Percentiles rank a stretch among this genome's conserved stretches.
Conservation (phyloP, 129 eudicot species). For the Centrapalus pauciflorus region DNA sequence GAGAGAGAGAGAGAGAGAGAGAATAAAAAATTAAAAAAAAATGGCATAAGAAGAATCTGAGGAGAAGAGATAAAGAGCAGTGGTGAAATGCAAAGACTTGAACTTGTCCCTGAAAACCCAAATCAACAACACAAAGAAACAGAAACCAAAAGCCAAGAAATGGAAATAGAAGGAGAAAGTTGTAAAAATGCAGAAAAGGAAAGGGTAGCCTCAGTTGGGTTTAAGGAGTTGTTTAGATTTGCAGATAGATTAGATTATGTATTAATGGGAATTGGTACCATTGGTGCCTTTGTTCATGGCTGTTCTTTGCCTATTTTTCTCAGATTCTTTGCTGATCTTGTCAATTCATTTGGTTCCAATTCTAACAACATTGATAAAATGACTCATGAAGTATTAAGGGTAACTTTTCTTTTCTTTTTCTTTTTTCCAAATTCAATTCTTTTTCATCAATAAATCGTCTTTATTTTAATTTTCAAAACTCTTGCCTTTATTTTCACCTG, state of each 20-base stretch:
- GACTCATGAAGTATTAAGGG: constrained; percentile 79
- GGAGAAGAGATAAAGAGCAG: constrained; percentile 56
- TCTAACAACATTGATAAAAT: constrained; percentile 84
- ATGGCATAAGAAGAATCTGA: constrained; percentile 51
- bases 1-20: constrained; percentile 10
- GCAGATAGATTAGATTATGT: constrained; percentile 82
- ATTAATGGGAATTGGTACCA: constrained; percentile 77
- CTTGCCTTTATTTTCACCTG: not conserved
- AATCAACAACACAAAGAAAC: constrained; percentile 17
- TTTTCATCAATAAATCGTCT: not conserved
- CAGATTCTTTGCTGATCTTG: constrained; percentile 87
- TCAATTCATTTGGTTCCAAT: constrained; percentile 90
- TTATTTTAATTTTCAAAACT: constrained; percentile 6
- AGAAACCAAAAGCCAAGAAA: constrained; percentile 16
- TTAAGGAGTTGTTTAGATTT: constrained; percentile 78
- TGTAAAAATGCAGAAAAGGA: constrained; percentile 30
- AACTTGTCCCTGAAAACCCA: constrained; percentile 58
- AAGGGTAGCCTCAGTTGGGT: constrained; percentile 34
- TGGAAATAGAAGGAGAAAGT: constrained; percentile 26
- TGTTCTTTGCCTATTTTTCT: constrained; percentile 82
- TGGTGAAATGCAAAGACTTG: constrained; percentile 83
- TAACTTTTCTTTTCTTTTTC: not conserved
- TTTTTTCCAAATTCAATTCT: not conserved
- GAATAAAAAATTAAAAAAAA: constrained; percentile 20
- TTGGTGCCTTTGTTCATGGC: constrained; percentile 98